Percentiles rank a stretch among this genome's conserved stretches.
These are phyloP conservation scores for Sugiyamaella marilandica DNA, from an alignment of 805 yeast species.

Conservation along the genomic window DNA sequence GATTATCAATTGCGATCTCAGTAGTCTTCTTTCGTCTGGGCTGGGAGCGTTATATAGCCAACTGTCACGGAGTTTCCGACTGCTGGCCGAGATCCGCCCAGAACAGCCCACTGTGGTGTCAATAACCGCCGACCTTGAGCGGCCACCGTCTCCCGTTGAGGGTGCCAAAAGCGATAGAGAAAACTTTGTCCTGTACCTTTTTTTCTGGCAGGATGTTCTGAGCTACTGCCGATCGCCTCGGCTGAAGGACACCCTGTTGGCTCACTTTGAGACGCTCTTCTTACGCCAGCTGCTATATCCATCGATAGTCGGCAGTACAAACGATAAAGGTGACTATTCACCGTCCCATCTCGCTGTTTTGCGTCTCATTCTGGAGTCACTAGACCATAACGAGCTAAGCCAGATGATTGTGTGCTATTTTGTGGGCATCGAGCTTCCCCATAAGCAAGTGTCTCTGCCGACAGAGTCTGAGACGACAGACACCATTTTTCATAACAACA, in stretches of 20 bases:
- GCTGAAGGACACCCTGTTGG: slow-evolving; percentile 17
- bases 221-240: slow-evolving; percentile 17
- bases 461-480: not conserved
- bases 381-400: slow-evolving; percentile 23
- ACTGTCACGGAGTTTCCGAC: slow-evolving; percentile 8
- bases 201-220: slow-evolving; percentile 30
- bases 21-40: slow-evolving; percentile 30
- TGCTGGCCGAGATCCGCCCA: not conserved
- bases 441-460: not conserved
- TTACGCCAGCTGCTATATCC: slow-evolving; percentile 28
- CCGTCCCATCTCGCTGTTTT: slow-evolving; percentile 24
- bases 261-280: slow-evolving; percentile 26
- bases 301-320: slow-evolving; percentile 23
- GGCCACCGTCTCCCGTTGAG: not conserved
- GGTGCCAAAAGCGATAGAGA: slow-evolving; percentile 10
- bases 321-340: slow-evolving; percentile 18
- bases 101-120: not conserved
- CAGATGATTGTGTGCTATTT: slow-evolving; percentile 20
- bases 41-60: slow-evolving; percentile 27
- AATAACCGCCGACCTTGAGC: not conserved
- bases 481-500: not conserved
- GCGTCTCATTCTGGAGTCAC: slow-evolving; percentile 23
- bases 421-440: slow-evolving; percentile 6
- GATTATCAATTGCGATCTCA: slow-evolving; percentile 26
- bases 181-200: slow-evolving; percentile 23